Evolutionary conservation across 129 eudicot genomes (phyloP), one percentile per base, ranked within the genome.

Genomic region (Rutidosis leptorrhynchoides): DNA sequence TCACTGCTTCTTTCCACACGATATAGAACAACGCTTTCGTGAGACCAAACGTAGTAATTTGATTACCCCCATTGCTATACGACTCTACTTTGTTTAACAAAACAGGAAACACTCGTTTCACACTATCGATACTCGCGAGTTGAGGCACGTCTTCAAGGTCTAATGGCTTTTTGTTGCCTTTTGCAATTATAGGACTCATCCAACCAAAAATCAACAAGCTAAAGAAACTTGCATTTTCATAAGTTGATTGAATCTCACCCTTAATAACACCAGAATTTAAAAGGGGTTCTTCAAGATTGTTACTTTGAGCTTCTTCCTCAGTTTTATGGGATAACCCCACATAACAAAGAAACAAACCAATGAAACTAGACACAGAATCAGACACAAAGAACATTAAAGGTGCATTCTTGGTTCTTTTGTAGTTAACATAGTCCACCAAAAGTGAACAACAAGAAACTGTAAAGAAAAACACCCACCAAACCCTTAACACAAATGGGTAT

Each of bases 131-230:
- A n/a, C 26, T 42, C 16, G 75, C 79, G 9, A 92, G 95, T 37
- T 84, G 90, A 60, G 98, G 98, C 45, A 92, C 87, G 63, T 92
- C 98, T 53, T 80, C 96, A 46, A 85, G 89, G 78, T 88, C 87
- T 78, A 92, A 80, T 3, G 86, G 75, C 62, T 83, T 92, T 58
- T 78, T 85, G 63, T 73, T 62, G 51, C 98, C 98, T 12, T 73
- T 74, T 19, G 89, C 64, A 56, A 92, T 71, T 27, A 92, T 65
- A 58, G 90, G 70, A 42, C 74, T 68, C 76, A 89, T 73, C 99
- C 99, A 93, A 48, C 83, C 74, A 81, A 94, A 94, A 15, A 88
- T 80, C 43, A 89, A 68, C 59, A 71, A 67, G 62, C 95, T 86
- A 54, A 77, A 71, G 25, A 86, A 45, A 58, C 84, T 78, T 61